A percentile compares a stretch with the other conserved stretches of the same genome.
Conservation (phyloP, 1,139 yeast species). For the Yamadazyma dendronema region DNA sequence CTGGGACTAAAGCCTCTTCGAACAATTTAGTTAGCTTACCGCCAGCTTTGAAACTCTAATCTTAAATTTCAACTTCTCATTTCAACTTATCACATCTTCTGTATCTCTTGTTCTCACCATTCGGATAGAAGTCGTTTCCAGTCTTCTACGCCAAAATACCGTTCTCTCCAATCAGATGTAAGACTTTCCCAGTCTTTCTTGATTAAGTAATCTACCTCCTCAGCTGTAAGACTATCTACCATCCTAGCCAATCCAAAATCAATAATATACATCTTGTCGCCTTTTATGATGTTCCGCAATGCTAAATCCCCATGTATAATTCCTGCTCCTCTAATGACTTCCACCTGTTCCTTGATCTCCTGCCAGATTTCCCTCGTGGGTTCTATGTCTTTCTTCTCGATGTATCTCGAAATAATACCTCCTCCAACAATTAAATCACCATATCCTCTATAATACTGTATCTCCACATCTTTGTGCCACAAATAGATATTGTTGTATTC, state of each 20-base stretch:
- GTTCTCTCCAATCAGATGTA: too few species aligned
- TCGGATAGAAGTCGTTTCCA: too few species aligned
- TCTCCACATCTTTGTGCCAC: not conserved
- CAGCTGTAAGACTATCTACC: too few species aligned
- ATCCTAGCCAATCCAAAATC: not conserved
- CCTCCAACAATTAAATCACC: not conserved
- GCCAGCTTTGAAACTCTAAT: too few species aligned
- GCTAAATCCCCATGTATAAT: not conserved
- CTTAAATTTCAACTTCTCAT: too few species aligned
- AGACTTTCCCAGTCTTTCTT: too few species aligned
- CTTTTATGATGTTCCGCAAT: not conserved
- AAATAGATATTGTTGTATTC: not conserved
- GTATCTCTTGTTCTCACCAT: too few species aligned
- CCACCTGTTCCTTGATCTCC: not conserved
- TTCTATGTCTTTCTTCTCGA: not conserved
- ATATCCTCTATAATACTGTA: not conserved
- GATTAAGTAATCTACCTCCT: too few species aligned
- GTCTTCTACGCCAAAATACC: too few species aligned
- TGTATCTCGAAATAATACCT: not conserved
- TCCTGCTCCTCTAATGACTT: not conserved
- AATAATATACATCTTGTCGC: not conserved
- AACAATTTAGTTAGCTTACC: too few species aligned
- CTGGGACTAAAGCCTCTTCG: too few species aligned
- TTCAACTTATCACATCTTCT: too few species aligned
- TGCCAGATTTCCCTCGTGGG: not conserved